Evolutionary conservation across 805 yeast species (phyloP).

Genomic region (Candida krabiensis): DNA sequence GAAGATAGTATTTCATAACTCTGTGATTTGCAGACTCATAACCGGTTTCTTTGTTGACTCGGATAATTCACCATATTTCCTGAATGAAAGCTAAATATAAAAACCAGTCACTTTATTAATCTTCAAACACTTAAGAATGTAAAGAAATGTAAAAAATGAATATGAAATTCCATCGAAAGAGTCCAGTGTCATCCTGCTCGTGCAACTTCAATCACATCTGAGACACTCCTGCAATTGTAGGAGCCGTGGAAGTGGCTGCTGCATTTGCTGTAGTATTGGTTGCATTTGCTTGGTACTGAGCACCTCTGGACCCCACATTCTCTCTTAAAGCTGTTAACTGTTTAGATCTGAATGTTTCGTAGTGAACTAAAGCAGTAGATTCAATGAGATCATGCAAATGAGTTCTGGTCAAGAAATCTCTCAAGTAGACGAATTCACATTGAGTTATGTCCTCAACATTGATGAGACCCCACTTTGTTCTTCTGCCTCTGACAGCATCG

Average conservation of each 20-base stretch:
- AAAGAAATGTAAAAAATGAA: no score
- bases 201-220: no score
- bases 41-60: no score
- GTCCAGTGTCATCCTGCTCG: no score
- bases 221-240: slow-evolving; percentile 9
- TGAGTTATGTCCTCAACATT: slow-evolving; percentile 93
- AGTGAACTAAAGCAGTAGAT: slow-evolving; percentile 82
- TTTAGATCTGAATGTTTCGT: slow-evolving; percentile 90
- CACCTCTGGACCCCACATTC: slow-evolving; percentile 56
- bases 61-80: no score
- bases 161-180: no score
- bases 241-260: slow-evolving; percentile 4
- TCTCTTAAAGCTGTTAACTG: slow-evolving; percentile 93
- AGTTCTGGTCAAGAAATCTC: slow-evolving; percentile 93
- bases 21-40: no score
- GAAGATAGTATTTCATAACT: no score
- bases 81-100: no score
- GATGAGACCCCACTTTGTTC: slow-evolving; percentile 91
- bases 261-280: slow-evolving; percentile 1
- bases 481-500: slow-evolving; percentile 81
- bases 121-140: no score
- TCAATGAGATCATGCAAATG: slow-evolving; percentile 96
- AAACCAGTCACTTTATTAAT: no score
- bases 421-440: slow-evolving; percentile 91
- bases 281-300: slow-evolving; percentile 27